Base-by-base conservation (phyloP, 805 yeast genomes). In the Nakazawaea ishiwadae region DNA sequence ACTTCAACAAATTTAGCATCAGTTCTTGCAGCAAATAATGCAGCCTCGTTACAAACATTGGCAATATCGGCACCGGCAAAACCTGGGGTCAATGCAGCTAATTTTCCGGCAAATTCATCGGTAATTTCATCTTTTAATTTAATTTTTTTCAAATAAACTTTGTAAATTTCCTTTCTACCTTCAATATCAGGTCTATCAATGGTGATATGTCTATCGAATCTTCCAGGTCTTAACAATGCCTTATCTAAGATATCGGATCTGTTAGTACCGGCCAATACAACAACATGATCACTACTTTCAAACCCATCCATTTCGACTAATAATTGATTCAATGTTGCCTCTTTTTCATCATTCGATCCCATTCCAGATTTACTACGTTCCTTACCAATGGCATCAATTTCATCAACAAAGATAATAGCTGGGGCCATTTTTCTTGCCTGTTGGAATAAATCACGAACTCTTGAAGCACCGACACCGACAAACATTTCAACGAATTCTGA, bases 231-330 rank as follows among this genome's bases (percentile, higher is more conserved):
- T 71, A 90, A 67, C 49, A 93, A 71, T 2, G 99, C 99, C 47
- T 75, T 79, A 63, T 93, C 99, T 49, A 93, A 71, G 44, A 91
- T 88, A 59, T 93, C 99, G 3, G 96, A 83, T 56, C 98, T 77
- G 62, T 93, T 93, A 0, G 99, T 93, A 69, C 99, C 99, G 1
- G 99, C 99, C 40, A 93, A 71, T 9, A 93, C 98, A 41, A 93
- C 96, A 44, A 93, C 90, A 55, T 95, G 98, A 55, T 93, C 98
- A 12, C 84, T 68, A 21, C 84, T 77, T 17, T 82, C 83, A 61
- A 93, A 93, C 5, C 99, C 99, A 63, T 93, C 99, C 99, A 93
- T 93, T 66, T 93, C 99, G 31, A 93, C 99, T 46, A 93, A 73
- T 37, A 93, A 73, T 69, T 93, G 99, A 62, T 93, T 93, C 54